phyloP scores from a whole-genome alignment of 805 yeast species.

The Kodamaea neixiangensis region DNA sequence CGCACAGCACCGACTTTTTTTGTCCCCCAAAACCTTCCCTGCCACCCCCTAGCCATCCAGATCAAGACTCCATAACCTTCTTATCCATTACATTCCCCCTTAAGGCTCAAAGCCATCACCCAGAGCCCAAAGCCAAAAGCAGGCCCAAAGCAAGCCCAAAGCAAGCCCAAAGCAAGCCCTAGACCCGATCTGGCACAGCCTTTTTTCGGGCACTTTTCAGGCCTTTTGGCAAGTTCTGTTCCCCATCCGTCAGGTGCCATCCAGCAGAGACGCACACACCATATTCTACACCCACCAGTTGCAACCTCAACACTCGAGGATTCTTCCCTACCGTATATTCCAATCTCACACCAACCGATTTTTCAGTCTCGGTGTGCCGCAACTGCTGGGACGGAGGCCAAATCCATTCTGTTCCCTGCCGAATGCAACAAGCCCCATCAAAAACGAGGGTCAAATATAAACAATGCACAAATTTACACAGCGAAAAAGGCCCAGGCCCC shows the following conservation, averaged over 20 bases:
- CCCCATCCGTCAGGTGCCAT: background rate
- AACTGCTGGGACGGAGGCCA: background rate
- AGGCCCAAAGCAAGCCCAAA: no score
- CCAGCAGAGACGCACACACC: no score
- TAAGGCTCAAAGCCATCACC: no score
- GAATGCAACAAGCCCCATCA: background rate
- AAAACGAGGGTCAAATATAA: constrained; percentile 4
- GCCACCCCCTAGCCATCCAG: background rate
- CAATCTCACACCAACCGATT: no score
- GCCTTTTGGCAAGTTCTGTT: background rate
- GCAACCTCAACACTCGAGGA: background rate
- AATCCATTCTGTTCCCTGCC: background rate
- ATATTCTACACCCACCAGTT: background rate
- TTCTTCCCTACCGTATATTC: no score
- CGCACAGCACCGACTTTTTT: no score
- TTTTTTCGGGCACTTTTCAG: background rate
- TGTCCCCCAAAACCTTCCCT: background rate
- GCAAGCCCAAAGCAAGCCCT: no score
- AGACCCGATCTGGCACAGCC: background rate
- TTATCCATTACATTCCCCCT: background rate
- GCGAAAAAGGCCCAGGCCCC: constrained; percentile 4
- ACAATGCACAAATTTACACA: constrained; percentile 2
- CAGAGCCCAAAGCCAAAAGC: no score
- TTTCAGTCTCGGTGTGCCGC: no score
- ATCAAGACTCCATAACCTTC: background rate